Conservation (phyloP, 495 filamentous ascomycete genomes). For the Tuber melanosporum region DNA sequence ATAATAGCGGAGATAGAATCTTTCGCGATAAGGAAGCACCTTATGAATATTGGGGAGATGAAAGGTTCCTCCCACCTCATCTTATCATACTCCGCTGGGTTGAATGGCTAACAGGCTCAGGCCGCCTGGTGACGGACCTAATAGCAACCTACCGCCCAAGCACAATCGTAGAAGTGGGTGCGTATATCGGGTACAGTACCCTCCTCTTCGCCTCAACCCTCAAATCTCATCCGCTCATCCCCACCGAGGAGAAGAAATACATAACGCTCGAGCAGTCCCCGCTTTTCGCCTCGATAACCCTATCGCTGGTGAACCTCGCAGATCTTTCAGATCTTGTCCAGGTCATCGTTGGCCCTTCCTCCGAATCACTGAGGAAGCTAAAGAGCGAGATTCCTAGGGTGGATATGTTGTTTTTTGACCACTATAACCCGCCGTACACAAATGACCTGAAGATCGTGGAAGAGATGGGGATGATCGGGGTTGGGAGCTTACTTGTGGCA, state of each 20-base stretch:
- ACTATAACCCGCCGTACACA: conserved; percentile 65
- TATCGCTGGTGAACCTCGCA: conserved; percentile 58
- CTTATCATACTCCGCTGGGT: not conserved
- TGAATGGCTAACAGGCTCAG: not conserved
- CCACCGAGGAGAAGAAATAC: no score
- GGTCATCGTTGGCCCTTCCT: conserved; percentile 61
- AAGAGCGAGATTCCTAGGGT: conserved; percentile 51
- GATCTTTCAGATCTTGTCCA: conserved; percentile 60
- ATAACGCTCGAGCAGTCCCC: conserved; percentile 61
- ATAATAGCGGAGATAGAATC: conserved; percentile 67
- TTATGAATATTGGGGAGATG: conserved; percentile 71
- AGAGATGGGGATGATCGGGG: conserved; percentile 55
- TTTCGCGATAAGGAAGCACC: conserved; percentile 57
- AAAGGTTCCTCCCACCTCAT: conserved; percentile 50
- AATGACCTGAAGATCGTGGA: conserved; percentile 68
- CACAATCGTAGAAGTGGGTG: conserved; percentile 70
- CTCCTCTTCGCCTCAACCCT: conserved; percentile 63
- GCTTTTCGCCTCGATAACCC: conserved; percentile 59
- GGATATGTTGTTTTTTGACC: conserved; percentile 68
- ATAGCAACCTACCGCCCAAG: conserved; percentile 60
- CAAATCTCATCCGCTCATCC: conserved; percentile 45
- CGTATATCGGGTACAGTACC: conserved; percentile 74
- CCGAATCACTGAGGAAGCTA: conserved; percentile 54
- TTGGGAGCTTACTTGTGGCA: conserved; percentile 58
- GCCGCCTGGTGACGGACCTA: conserved; percentile 55